Percentiles rank a stretch among this genome's conserved stretches.
phyloP scores from a whole-genome alignment of 345 rosid species.

The Linum usitatissimum region DNA sequence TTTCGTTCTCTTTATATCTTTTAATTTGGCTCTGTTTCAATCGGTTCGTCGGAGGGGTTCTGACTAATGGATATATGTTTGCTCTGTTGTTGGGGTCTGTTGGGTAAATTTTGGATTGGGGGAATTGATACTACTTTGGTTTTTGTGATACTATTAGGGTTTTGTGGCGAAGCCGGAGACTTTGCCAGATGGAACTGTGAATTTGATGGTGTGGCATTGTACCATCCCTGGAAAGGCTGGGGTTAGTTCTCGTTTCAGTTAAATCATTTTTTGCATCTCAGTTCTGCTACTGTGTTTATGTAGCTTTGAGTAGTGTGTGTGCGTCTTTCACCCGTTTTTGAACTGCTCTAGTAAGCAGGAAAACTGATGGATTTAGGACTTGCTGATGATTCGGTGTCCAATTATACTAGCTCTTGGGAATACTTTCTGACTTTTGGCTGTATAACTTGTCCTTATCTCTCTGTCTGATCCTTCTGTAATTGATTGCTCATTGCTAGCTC shows the following conservation, averaged over 20 bases:
- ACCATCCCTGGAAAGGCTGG: constrained; percentile 93
- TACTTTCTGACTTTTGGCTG: background rate
- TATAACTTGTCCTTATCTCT: too few relatives aligned
- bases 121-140: constrained; percentile 2
- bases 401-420: background rate
- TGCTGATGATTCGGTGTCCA: background rate
- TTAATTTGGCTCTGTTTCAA: background rate
- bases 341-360: background rate
- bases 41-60: too few relatives aligned
- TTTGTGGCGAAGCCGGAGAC: constrained; percentile 97
- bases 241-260: constrained; percentile 33
- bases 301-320: too few relatives aligned
- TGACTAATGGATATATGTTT: background rate
- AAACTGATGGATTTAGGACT: background rate
- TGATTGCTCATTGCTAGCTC: background rate
- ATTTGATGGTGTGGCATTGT: constrained; percentile 97
- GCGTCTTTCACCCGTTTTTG: too few relatives aligned
- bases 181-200: constrained; percentile 59
- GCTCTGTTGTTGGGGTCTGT: background rate
- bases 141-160: constrained; percentile 39
- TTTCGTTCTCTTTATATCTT: background rate
- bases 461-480: background rate
- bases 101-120: background rate
- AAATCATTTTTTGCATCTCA: background rate
- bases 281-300: background rate